Conservation (phyloP, 176 grass and related monocot species). For the Otatea glauca region DNA sequence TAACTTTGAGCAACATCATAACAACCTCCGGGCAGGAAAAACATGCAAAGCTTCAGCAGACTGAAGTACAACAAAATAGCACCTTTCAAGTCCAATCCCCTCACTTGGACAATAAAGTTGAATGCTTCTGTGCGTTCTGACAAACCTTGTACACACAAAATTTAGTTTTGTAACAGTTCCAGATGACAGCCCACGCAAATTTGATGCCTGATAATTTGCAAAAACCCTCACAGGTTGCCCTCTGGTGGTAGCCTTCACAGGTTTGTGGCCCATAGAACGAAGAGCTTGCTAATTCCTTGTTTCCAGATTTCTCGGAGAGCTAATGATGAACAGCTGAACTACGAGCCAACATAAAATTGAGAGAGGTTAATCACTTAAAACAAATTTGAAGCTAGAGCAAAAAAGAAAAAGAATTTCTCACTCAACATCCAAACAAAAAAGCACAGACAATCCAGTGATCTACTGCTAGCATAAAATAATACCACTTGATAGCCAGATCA, state of each 20-base stretch:
- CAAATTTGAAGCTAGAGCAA: background rate
- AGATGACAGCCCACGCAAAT: background rate
- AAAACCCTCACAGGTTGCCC: background rate
- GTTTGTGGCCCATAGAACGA: background rate
- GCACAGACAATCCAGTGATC: slow-evolving; percentile 3
- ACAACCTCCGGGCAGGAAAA: background rate
- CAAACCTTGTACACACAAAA: background rate
- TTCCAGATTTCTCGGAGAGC: background rate
- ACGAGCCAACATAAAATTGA: background rate
- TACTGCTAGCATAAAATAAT: slow-evolving; percentile 19
- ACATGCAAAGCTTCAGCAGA: background rate
- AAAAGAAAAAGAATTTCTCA: background rate
- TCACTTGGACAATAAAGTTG: background rate
- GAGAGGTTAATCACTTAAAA: background rate
- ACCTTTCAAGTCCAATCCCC: background rate
- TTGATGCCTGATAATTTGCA: background rate
- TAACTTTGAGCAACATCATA: background rate
- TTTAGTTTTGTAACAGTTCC: background rate
- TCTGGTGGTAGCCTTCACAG: background rate
- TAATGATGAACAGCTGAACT: background rate
- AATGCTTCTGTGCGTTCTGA: background rate
- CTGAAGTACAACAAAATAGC: background rate
- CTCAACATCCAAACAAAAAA: slow-evolving; percentile 15
- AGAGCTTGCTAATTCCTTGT: background rate
- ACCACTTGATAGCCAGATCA: slow-evolving; percentile 3